Evolutionary conservation across 768 basidiomycete genomes (phyloP).

Genomic region (Amylocystis lapponica): DNA sequence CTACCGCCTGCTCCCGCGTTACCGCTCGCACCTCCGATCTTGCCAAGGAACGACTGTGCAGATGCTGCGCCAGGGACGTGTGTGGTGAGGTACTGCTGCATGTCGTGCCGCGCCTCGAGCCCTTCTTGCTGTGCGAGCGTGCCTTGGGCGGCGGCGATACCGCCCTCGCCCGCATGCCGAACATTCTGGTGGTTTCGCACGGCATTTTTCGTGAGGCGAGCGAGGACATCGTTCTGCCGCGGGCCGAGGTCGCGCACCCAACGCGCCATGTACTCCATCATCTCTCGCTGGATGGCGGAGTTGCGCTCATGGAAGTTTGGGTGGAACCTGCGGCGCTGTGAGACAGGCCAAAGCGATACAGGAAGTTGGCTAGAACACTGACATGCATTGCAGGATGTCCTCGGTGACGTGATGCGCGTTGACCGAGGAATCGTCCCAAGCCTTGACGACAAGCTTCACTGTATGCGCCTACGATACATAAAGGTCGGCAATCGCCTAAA

Average conservation of each 20-base stretch:
- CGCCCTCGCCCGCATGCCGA: slow-evolving; percentile 49
- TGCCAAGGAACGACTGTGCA: slow-evolving; percentile 6
- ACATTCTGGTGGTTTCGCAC: slow-evolving; percentile 73
- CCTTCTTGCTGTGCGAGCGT: slow-evolving; percentile 44
- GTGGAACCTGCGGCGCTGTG: slow-evolving; percentile 53
- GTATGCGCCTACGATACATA: slow-evolving; percentile 47
- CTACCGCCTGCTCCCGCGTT: background rate
- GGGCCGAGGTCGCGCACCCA: slow-evolving; percentile 54
- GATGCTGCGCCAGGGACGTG: slow-evolving; percentile 12
- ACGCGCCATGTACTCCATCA: slow-evolving; percentile 60
- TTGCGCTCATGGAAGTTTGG: slow-evolving; percentile 68
- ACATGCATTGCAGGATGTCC: slow-evolving; percentile 65
- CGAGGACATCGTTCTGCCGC: slow-evolving; percentile 43
- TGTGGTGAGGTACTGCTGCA: slow-evolving; percentile 34
- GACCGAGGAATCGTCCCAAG: slow-evolving; percentile 71
- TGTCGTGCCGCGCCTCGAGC: slow-evolving; percentile 39
- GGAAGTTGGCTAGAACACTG: slow-evolving; percentile 18
- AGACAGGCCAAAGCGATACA: background rate
- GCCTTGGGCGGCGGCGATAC: slow-evolving; percentile 40
- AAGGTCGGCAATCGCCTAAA: no score
- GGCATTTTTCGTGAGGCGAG: slow-evolving; percentile 55
- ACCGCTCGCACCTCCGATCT: background rate
- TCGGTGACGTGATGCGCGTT: slow-evolving; percentile 54
- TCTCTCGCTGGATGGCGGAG: slow-evolving; percentile 67
- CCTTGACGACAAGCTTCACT: slow-evolving; percentile 63